Evolutionary conservation across 169 alveolate species (phyloP), one percentile per base, ranked within the genome.

Genomic region (Plasmodium coatneyi): DNA sequence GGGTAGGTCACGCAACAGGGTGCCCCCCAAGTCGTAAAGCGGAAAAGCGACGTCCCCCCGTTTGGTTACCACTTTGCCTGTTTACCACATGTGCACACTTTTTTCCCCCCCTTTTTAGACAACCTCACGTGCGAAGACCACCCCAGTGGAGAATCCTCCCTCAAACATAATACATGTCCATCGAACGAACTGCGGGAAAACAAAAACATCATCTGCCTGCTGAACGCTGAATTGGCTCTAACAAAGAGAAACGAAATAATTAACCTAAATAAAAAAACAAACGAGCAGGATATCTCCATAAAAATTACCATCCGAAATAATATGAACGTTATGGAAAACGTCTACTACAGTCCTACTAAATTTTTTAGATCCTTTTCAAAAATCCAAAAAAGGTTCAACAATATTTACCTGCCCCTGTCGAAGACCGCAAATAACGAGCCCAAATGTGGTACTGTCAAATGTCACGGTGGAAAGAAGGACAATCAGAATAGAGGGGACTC

Each of bases 201-300:
- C 10, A 87, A 79, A 87, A 87, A 87, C 32, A 80, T 87, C 12
- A 87, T 87, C 4, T 87, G 81, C 49, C 34, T 54, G 28, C 49
- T 87, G 2, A 87, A 79, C 72, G 36, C 80, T 2, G 93, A 87
- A 79, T 25, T 87, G 22, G 93, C 93, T 1, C 49, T 87, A 9
- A 87, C 87, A 2, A 87, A 87, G 71, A 87, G 82, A 79, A 87
- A 87, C 60, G 93, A 87, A 19, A 76, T 87, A 16, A 60, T 87
- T 7, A 78, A 87, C 32, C 2, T 87, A 19, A 71, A 87, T 32
- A 79, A 87, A 54, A 87, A 60, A 6, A 56, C 80, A 6, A 34
- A 54, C 28, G 71, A 87, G 66, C 82, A 87, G 54, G 34, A 41
- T 0, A 72, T 87, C 19, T 66, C 93, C 1, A 79, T 87, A 0